These are phyloP conservation scores for Colletotrichum filicis DNA, from an alignment of 2,329 filamentous ascomycete genomes.

Conservation along the genomic window DNA sequence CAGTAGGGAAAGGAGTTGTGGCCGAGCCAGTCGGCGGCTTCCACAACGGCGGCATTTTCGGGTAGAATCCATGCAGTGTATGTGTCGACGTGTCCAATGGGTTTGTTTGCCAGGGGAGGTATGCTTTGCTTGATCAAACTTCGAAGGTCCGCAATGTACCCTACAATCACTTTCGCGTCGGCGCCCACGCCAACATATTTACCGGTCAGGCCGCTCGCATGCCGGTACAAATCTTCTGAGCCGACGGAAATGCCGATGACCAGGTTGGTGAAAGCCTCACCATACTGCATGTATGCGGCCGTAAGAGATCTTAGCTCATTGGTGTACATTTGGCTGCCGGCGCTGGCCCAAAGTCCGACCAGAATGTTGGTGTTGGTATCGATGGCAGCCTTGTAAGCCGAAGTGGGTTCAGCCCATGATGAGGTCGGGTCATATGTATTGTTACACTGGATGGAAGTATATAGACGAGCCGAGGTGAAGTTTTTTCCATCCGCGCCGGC, in stretches of 20 bases:
- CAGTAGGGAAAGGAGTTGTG: slow-evolving; percentile 66
- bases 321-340: slow-evolving; percentile 41
- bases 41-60: slow-evolving; percentile 56
- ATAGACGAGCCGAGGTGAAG: slow-evolving; percentile 31
- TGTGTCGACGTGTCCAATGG: slow-evolving; percentile 67
- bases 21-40: slow-evolving; percentile 63
- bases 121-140: slow-evolving; percentile 37
- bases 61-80: slow-evolving; percentile 63
- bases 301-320: slow-evolving; percentile 63
- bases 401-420: slow-evolving; percentile 62
- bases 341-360: slow-evolving; percentile 61
- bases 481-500: background rate
- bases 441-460: slow-evolving; percentile 34
- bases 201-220: background rate
- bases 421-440: slow-evolving; percentile 56
- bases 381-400: slow-evolving; percentile 73
- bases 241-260: slow-evolving; percentile 65
- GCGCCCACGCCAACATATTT: slow-evolving; percentile 35
- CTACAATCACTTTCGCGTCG: slow-evolving; percentile 60
- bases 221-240: slow-evolving; percentile 66
- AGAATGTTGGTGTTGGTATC: slow-evolving; percentile 60
- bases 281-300: slow-evolving; percentile 57
- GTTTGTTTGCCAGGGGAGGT: slow-evolving; percentile 42
- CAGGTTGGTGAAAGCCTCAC: slow-evolving; percentile 53
- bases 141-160: slow-evolving; percentile 47